Conservation (phyloP, 768 basidiomycete species). For the Boletus reticulatus region DNA sequence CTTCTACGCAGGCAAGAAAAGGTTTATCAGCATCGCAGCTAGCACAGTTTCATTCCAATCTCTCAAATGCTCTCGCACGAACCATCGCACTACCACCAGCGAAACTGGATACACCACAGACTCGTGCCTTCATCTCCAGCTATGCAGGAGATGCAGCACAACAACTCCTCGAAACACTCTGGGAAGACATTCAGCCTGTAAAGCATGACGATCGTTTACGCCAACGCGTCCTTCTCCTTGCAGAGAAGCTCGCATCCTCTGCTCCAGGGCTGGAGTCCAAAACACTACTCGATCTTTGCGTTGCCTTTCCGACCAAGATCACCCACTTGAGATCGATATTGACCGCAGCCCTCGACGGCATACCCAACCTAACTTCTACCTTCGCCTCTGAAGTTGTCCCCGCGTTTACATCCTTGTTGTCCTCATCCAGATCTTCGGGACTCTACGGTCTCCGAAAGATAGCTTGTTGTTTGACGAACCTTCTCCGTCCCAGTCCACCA, state of each 20-base stretch:
- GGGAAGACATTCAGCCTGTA: slow-evolving; percentile 36
- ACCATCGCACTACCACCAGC: slow-evolving; percentile 46
- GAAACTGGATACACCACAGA: slow-evolving; percentile 45
- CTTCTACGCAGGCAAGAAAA: slow-evolving; percentile 47
- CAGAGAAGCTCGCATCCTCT: slow-evolving; percentile 48
- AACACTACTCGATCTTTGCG: slow-evolving; percentile 60
- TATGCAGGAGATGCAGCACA: slow-evolving; percentile 59
- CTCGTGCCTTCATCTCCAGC: slow-evolving; percentile 49
- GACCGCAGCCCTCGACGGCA: slow-evolving; percentile 35
- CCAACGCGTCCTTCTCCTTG: slow-evolving; percentile 50
- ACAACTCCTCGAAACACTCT: slow-evolving; percentile 51
- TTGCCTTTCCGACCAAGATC: slow-evolving; percentile 50
- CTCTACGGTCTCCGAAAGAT: slow-evolving; percentile 66
- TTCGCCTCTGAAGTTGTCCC: slow-evolving; percentile 51
- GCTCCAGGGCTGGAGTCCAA: slow-evolving; percentile 46
- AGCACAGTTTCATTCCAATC: slow-evolving; percentile 43
- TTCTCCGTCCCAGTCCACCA: slow-evolving; percentile 51
- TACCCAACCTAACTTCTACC: slow-evolving; percentile 31
- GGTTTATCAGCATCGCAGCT: slow-evolving; percentile 52
- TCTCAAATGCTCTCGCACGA: slow-evolving; percentile 47
- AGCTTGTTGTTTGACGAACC: slow-evolving; percentile 51
- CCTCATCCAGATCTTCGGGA: slow-evolving; percentile 43
- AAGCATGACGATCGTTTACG: slow-evolving; percentile 46
- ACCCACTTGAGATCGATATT: slow-evolving; percentile 47
- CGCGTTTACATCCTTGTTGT: slow-evolving; percentile 50